Base-by-base conservation (phyloP, 768 basidiomycete genomes). In the Suillus spraguei region DNA sequence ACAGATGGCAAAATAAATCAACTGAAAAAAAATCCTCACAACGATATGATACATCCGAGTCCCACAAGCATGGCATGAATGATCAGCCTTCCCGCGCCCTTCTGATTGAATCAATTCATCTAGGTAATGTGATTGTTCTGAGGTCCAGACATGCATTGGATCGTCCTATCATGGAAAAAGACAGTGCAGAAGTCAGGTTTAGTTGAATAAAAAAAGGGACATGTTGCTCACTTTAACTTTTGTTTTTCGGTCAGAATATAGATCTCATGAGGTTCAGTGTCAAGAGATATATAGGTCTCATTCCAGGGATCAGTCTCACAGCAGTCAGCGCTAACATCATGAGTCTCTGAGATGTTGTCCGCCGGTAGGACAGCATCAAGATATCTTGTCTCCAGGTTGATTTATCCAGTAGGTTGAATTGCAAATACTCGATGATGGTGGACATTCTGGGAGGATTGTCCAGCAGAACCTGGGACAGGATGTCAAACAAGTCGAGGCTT, bases 21-120 rank as follows among this genome's bases (percentile, higher is more conserved):
- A 41, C 17, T 6, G 54, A 64, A 41, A 67, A 63, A 38, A 64
- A 67, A 47, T 67, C 64, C 10, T 62, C 49, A 61, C 66, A 67
- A 20, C 13, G 39, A 22, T 24, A 59, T 56, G 14, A 16, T 53
- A 22, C 4, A 1, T 42, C 20, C 38, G 24, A 59, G 59, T 60
- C 52, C 46, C 49, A 24, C 32, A 8, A 46, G 62, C 62, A 17
- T 47, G 22, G 46, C 46, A 47, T 47, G 46, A 24, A 24, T 44
- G 14, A 17, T 52, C 32, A 28, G 24, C 17, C n/a, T 24, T 36
- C n/a, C 56, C 32, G 42, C 59, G 24, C 28, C 62, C 65, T 35
- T 63, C 65, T 17, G 60, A 28, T 16, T 35, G 14, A 46, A 65
- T 58, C 11, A 63, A 36, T 33, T 65, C 62, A 4, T 49, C 28